Percentiles rank a stretch among this genome's conserved stretches.
Evolutionary conservation across 1,139 yeast genomes (phyloP).

Genomic region (Nakaseomyces kungkrabaensis): DNA sequence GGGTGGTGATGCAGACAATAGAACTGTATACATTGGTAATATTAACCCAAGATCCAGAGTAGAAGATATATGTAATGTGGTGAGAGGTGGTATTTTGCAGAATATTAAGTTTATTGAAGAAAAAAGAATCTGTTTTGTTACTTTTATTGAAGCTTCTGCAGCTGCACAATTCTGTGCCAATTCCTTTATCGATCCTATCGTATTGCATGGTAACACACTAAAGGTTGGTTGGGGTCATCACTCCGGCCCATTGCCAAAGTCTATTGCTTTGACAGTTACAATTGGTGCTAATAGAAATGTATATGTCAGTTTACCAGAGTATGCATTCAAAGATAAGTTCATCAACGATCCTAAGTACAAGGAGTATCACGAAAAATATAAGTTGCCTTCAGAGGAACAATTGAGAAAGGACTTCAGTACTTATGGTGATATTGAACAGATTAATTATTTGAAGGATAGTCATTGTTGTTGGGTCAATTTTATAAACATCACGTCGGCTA

Average conservation of each 20-base stretch:
- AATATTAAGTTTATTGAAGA: constrained; percentile 62
- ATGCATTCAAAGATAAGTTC: constrained; percentile 29
- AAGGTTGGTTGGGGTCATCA: constrained; percentile 85
- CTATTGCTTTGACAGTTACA: constrained; percentile 66
- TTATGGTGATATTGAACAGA: constrained; percentile 76
- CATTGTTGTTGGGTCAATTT: constrained; percentile 77
- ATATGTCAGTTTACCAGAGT: constrained; percentile 54
- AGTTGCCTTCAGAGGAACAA: constrained; percentile 40
- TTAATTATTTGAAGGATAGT: constrained; percentile 62
- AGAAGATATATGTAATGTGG: constrained; percentile 76
- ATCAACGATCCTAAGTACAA: constrained; percentile 26
- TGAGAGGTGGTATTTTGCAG: constrained; percentile 72
- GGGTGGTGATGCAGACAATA: constrained; percentile 68
- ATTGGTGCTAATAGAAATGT: constrained; percentile 78
- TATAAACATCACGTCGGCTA: constrained; percentile 65
- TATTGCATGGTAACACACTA: constrained; percentile 63
- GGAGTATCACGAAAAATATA: constrained; percentile 18
- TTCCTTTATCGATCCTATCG: constrained; percentile 64
- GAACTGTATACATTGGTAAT: constrained; percentile 71
- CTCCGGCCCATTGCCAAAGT: constrained; percentile 65
- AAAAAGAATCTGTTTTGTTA: constrained; percentile 72
- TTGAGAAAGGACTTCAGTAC: constrained; percentile 55
- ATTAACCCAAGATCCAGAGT: constrained; percentile 68
- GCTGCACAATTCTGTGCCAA: constrained; percentile 78
- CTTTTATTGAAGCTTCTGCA: constrained; percentile 70